phyloP scores from a whole-genome alignment of 805 yeast genomes.

The Starmerella apis region DNA sequence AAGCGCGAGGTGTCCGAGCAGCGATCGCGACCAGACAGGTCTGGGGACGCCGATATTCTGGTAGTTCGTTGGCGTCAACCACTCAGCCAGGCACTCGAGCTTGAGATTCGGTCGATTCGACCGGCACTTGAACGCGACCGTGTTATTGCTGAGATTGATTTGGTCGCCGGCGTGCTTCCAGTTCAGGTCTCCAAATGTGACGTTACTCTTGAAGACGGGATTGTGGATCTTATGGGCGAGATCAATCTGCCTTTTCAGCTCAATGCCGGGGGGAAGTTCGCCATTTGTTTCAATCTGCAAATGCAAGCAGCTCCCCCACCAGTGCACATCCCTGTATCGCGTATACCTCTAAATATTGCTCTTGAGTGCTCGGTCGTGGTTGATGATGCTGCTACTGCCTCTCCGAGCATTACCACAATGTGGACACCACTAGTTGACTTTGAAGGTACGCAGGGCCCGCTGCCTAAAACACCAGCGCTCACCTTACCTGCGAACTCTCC shows the following conservation, averaged over 20 bases:
- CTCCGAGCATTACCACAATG: slow-evolving; percentile 17
- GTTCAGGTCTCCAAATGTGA: slow-evolving; percentile 13
- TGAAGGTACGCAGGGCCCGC: slow-evolving; percentile 26
- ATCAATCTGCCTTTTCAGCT: slow-evolving; percentile 17
- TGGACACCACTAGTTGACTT: slow-evolving; percentile 26
- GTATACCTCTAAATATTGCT: slow-evolving; percentile 15
- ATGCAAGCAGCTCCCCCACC: slow-evolving; percentile 15
- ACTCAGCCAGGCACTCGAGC: slow-evolving; percentile 21
- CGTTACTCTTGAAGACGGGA: slow-evolving; percentile 22
- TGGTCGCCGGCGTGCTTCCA: slow-evolving; percentile 13
- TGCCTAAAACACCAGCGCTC: slow-evolving; percentile 27
- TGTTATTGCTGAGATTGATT: slow-evolving; percentile 24
- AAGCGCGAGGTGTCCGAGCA: neutral
- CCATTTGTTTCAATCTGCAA: slow-evolving; percentile 21
- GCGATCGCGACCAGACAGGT: neutral
- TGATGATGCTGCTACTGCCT: neutral
- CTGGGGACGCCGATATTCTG: slow-evolving; percentile 10
- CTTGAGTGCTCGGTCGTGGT: slow-evolving; percentile 20
- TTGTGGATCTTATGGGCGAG: slow-evolving; percentile 17
- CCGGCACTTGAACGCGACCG: slow-evolving; percentile 26
- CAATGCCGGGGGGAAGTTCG: slow-evolving; percentile 13
- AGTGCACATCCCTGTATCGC: slow-evolving; percentile 8
- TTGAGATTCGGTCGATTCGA: slow-evolving; percentile 23
- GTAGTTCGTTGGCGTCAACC: slow-evolving; percentile 19
- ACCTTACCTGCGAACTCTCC: slow-evolving; percentile 19